Evolutionary conservation across 129 eudicot species (phyloP), one percentile per base, ranked within the genome.

Genomic region (sunflower (Helianthus annuus)): DNA sequence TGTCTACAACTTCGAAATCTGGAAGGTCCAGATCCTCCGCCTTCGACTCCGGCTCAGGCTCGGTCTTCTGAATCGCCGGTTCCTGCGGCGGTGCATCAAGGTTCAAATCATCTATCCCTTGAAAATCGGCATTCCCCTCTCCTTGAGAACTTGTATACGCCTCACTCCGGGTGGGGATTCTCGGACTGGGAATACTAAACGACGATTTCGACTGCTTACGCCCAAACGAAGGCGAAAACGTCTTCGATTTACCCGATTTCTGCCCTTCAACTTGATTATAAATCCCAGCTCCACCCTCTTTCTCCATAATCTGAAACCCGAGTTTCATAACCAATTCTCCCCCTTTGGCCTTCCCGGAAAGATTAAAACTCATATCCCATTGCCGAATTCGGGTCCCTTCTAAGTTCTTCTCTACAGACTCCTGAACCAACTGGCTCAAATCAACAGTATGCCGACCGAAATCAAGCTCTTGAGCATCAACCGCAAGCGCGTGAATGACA

Each of bases 221-320:
- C 0, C 83, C 99, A 4, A 84, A 24, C 6, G 96, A 85, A 73
- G 96, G 79, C 3, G 91, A 84, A 57, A 67, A 71, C 10, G 53
- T 73, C 6, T 72, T 73, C 0, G 78, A 71, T 78, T 81, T 84
- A 7, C 68, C 67, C 6, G 89, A 54, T 74, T 85, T 88, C 54
- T 66, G 81, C 13, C 87, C 84, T 48, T 82, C 89, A 1, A 75
- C 73, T 45, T 76, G 89, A 62, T 78, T 86, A 73, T 87, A 90
- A 58, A 94, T 79, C 56, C 88, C 89, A 52, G 69, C 42, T 0
- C 93, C 97, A 40, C 99, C 99, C 72, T 90, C 99, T 71, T 94
- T 94, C 70, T 94, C 99, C 97, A 94, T 94, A 13, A 94, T 86
- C 83, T 94, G 97, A 76, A 94, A 90, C 48, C 96, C 97, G 10